A percentile compares a stretch with the other conserved stretches of the same genome.
Evolutionary conservation across 2,329 filamentous ascomycete species (phyloP).

Genomic region (Trichoderma guizhouense): DNA sequence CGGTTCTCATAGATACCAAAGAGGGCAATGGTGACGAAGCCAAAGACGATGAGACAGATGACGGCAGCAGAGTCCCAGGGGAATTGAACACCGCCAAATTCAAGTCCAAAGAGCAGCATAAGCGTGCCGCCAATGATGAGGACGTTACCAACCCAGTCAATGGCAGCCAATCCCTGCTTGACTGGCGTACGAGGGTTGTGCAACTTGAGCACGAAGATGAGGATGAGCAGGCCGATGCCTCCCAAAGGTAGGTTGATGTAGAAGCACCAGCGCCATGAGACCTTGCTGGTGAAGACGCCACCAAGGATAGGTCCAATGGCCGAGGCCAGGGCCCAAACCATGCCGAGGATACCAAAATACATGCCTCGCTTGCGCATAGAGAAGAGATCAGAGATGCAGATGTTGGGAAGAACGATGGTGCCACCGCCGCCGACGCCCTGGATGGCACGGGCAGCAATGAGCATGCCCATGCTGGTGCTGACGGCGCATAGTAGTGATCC

Average conservation of each 20-base stretch:
- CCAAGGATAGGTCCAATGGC: slow-evolving; percentile 65
- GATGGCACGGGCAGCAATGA: slow-evolving; percentile 54
- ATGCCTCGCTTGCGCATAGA: slow-evolving; percentile 49
- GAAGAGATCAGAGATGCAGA: slow-evolving; percentile 55
- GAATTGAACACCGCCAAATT: slow-evolving; percentile 73
- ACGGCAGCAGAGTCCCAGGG: slow-evolving; percentile 75
- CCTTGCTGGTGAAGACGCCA: slow-evolving; percentile 62
- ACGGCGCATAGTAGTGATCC: slow-evolving; percentile 54
- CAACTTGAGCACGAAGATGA: slow-evolving; percentile 63
- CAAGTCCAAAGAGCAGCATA: slow-evolving; percentile 82
- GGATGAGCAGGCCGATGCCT: slow-evolving; percentile 45
- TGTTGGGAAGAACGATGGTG: slow-evolving; percentile 58
- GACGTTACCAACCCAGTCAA: slow-evolving; percentile 55
- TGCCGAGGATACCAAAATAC: slow-evolving; percentile 52
- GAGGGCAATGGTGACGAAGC: slow-evolving; percentile 56
- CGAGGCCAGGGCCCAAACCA: slow-evolving; percentile 62
- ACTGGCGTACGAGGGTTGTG: slow-evolving; percentile 65
- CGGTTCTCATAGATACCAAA: slow-evolving; percentile 74
- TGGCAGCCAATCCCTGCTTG: slow-evolving; percentile 58
- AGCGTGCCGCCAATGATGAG: slow-evolving; percentile 72
- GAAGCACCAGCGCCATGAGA: slow-evolving; percentile 68
- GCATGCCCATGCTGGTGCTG: slow-evolving; percentile 47
- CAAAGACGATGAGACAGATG: slow-evolving; percentile 75
- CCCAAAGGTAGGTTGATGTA: slow-evolving; percentile 59
- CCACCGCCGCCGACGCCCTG: slow-evolving; percentile 58